Percentiles rank a stretch among this genome's conserved stretches.
Evolutionary conservation across 176 grass and related monocot species (phyloP).

Genomic region (Aegilops bicornis): DNA sequence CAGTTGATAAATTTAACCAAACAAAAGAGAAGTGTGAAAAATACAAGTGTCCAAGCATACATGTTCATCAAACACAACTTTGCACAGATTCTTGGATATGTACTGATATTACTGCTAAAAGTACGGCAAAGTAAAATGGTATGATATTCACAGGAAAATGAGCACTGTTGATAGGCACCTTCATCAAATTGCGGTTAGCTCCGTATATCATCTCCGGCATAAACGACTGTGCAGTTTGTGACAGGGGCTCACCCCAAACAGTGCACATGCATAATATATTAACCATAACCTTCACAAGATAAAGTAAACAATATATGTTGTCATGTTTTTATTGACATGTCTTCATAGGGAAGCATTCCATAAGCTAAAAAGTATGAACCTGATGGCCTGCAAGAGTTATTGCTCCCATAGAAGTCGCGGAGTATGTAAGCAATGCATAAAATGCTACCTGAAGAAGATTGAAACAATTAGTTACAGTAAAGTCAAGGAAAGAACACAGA

Average conservation of each 20-base stretch:
- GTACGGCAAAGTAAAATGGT: neutral
- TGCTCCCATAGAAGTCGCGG: conserved; percentile 88
- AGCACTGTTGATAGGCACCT: conserved; percentile 45
- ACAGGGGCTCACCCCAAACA: conserved; percentile 97
- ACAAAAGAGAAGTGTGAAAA: conserved; percentile 13
- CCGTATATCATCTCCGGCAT: conserved; percentile 97
- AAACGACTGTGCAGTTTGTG: conserved; percentile 96
- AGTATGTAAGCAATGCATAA: conserved; percentile 94
- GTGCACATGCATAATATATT: conserved; percentile 94
- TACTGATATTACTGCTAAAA: neutral
- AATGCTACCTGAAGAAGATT: conserved; percentile 73
- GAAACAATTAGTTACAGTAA: conserved; percentile 23
- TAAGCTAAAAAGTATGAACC: conserved; percentile 42
- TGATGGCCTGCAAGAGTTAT: conserved; percentile 89
- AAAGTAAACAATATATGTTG: conserved; percentile 6
- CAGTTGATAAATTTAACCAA: neutral
- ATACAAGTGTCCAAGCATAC: neutral
- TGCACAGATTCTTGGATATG: neutral
- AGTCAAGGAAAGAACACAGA: conserved; percentile 12
- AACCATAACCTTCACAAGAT: conserved; percentile 81
- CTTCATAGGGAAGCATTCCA: neutral
- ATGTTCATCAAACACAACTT: conserved; percentile 19
- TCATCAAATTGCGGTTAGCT: conserved; percentile 75
- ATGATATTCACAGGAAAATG: neutral
- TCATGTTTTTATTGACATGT: conserved; percentile 14